Base-by-base conservation (phyloP, 805 yeast genomes). In the Lachancea quebecensis region DNA sequence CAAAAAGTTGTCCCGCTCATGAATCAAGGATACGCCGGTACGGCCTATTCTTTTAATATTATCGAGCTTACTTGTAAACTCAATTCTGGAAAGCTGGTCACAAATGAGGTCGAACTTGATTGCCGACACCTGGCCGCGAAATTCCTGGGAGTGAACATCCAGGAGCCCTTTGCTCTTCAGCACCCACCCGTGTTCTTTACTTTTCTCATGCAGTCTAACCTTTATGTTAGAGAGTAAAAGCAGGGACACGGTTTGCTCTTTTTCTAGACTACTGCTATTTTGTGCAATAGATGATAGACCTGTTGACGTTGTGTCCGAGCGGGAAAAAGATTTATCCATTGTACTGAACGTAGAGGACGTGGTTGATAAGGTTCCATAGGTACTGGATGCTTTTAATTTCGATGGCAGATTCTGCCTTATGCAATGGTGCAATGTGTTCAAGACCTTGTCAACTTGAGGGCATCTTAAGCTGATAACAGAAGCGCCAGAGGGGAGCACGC, bases 1-100 rank as follows among this genome's bases (percentile, higher is more conserved):
- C 25, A 60, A 42, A 34, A 54, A 53, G 6, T 47, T 47, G 2
- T 46, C 41, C 21, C 41, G n/a, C 2, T 48, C 44, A 16, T 55
- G 51, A 14, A 46, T 27, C 9, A 60, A 25, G 3, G 50, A 38
- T 9, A 59, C 44, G 14, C 66, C 66, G 9, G 65, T 60, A 36
- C 59, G 54, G 6, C 63, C 64, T 28, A 62, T 45, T 36, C 63
- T 51, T 38, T 46, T 51, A 4, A 63, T 49, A 21, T 49, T 47
- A 4, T 50, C 36, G 10, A 56, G 14, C 17, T 40, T 51, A 35
- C 54, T 43, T 4, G 41, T 31, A 27, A 54, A 50, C 11, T 44
- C 39, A 3, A 21, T 29, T 10, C 41, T 41, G 2, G 36, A 37
- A 1, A 35, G 33, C 28, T 41, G 43, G n/a, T 42, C 37, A 12